phyloP scores from a whole-genome alignment of 2,329 filamentous ascomycete species.

The Claviceps fusiformis region DNA sequence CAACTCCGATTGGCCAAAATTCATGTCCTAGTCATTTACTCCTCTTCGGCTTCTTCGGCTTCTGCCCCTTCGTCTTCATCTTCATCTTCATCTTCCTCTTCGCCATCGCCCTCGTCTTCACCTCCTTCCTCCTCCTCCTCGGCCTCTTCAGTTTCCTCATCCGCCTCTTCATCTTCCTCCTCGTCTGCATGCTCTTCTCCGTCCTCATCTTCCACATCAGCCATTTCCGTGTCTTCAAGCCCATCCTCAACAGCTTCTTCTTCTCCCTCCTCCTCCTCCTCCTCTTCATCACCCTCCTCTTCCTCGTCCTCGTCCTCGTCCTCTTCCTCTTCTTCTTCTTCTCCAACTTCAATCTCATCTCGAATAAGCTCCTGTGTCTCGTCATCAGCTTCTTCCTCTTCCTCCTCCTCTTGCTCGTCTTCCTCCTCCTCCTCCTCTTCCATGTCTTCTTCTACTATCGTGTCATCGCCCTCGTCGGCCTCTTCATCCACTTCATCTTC shows the following conservation, averaged over 20 bases:
- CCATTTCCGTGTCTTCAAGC: conserved; percentile 7
- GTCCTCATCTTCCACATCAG: conserved; percentile 6
- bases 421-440: conserved; percentile 6
- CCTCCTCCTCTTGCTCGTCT: conserved; percentile 7
- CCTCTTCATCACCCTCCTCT: conserved; percentile 7
- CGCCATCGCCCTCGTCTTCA: conserved; percentile 6
- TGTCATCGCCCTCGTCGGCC: conserved; percentile 10
- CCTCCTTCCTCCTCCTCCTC: conserved; percentile 11
- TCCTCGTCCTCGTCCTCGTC: conserved; percentile 1
- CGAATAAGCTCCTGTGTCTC: neutral
- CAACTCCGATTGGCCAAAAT: neutral
- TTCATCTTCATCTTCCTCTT: conserved; percentile 6
- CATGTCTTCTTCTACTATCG: neutral
- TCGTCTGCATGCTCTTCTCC: conserved; percentile 8
- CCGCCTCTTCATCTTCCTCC: conserved; percentile 8
- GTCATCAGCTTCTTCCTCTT: conserved; percentile 6
- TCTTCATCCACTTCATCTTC: conserved; percentile 12
- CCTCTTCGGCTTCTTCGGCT: neutral
- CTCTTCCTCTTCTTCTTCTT: conserved; percentile 7
- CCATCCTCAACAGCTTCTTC: conserved; percentile 9
- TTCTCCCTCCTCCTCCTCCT: neutral
- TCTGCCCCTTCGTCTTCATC: conserved; percentile 1
- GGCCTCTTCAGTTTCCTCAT: conserved; percentile 4
- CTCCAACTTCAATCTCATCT: neutral
- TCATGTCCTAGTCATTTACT: neutral